A percentile compares a stretch with the other conserved stretches of the same genome.
Evolutionary conservation across 257 asterid genomes (phyloP).

Genomic region (Cordia subcordata): DNA sequence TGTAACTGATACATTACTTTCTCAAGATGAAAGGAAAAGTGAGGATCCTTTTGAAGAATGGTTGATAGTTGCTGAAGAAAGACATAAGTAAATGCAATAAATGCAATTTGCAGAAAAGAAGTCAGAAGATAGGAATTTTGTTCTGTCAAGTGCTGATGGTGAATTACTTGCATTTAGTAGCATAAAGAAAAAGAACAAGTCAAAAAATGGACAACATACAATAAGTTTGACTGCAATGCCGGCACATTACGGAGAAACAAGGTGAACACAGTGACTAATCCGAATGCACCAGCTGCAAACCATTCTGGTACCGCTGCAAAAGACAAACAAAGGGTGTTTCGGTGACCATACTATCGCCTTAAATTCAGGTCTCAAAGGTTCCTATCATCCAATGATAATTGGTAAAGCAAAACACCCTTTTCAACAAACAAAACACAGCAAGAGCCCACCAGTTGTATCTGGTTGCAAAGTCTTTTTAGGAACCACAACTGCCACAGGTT

Average conservation of each 20-base stretch:
- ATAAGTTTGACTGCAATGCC: slow-evolving; percentile 66
- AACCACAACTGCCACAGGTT: slow-evolving; percentile 96
- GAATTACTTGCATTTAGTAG: too few species aligned
- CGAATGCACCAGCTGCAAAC: slow-evolving; percentile 97
- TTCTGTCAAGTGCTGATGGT: too few species aligned
- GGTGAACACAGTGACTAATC: slow-evolving; percentile 81
- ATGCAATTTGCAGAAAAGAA: too few species aligned
- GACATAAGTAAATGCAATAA: too few species aligned
- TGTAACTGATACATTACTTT: too few species aligned
- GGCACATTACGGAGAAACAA: slow-evolving; percentile 90
- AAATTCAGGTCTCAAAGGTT: slow-evolving; percentile 2
- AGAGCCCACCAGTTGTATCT: slow-evolving; percentile 57
- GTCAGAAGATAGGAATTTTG: too few species aligned
- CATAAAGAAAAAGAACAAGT: neutral
- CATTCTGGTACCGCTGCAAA: slow-evolving; percentile 95
- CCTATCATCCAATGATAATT: slow-evolving; percentile 1
- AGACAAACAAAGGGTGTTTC: slow-evolving; percentile 17
- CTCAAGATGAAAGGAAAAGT: too few species aligned
- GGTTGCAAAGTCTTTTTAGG: slow-evolving; percentile 86
- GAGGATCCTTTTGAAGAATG: too few species aligned
- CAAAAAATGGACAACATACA: slow-evolving; percentile 41
- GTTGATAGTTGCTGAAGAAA: too few species aligned
- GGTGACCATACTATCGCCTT: slow-evolving; percentile 2
- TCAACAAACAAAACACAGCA: slow-evolving; percentile 10
- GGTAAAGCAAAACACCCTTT: neutral